These are phyloP conservation scores for Boletus huronensis DNA, from an alignment of 768 basidiomycete genomes.

Conservation along the genomic window DNA sequence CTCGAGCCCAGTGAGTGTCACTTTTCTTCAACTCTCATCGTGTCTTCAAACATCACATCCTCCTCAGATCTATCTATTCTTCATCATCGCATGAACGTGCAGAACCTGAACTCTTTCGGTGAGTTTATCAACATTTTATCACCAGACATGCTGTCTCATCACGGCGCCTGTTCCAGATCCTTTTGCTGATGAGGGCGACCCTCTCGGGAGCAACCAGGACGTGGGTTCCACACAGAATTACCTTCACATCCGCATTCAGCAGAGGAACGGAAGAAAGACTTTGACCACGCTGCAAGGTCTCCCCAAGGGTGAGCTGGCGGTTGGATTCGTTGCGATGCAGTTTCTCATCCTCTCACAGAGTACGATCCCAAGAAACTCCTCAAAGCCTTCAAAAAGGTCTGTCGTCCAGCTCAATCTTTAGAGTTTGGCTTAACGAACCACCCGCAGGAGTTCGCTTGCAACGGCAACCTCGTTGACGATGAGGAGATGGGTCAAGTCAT, in stretches of 20 bases:
- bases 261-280: constrained; percentile 98
- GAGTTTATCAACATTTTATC: constrained; percentile 16
- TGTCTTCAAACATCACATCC: constrained; percentile 45
- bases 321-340: constrained; percentile 10
- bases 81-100: constrained; percentile 87
- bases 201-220: constrained; percentile 67
- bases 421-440: constrained; percentile 5
- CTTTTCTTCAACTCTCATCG: constrained; percentile 28
- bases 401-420: not conserved
- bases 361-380: constrained; percentile 97
- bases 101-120: constrained; percentile 87
- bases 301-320: constrained; percentile 64
- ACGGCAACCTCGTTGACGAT: constrained; percentile 94
- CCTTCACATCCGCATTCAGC: constrained; percentile 97
- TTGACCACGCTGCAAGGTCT: constrained; percentile 96
- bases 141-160: constrained; percentile 7
- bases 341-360: constrained; percentile 46
- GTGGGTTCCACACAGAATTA: constrained; percentile 80
- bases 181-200: constrained; percentile 92
- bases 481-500: constrained; percentile 96
- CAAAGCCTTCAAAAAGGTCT: constrained; percentile 98
- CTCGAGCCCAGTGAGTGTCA: constrained; percentile 4
- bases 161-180: constrained; percentile 59
- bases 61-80: constrained; percentile 39
- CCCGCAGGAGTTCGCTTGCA: constrained; percentile 94